Conservation (phyloP, 176 grass and related monocot species). For the Pontederia paniculata region DNA sequence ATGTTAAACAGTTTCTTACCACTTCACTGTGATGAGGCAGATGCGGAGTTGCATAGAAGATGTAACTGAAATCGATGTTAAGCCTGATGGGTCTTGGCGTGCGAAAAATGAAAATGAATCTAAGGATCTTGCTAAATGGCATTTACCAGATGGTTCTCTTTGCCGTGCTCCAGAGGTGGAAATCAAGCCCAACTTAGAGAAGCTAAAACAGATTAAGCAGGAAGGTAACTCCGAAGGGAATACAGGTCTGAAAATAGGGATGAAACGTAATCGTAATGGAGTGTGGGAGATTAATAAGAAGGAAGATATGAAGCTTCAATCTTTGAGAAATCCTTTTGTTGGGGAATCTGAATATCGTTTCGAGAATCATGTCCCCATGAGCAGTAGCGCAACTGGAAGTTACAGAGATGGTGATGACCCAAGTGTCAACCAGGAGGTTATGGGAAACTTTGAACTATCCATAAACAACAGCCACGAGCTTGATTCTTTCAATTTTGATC, state of each 20-base stretch:
- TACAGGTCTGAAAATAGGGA: slow-evolving; percentile 39
- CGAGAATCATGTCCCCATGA: slow-evolving; percentile 42
- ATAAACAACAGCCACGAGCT: slow-evolving; percentile 68
- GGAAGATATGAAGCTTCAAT: slow-evolving; percentile 35
- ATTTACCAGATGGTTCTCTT: slow-evolving; percentile 75
- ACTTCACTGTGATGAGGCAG: slow-evolving; percentile 38
- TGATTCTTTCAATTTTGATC: slow-evolving; percentile 52
- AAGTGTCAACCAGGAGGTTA: slow-evolving; percentile 78
- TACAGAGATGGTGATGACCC: slow-evolving; percentile 61
- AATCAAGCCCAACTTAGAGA: slow-evolving; percentile 12
- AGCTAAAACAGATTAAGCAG: slow-evolving; percentile 36
- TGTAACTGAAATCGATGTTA: slow-evolving; percentile 63
- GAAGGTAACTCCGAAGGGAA: slow-evolving; percentile 22
- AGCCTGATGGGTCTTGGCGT: slow-evolving; percentile 82
- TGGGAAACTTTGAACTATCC: slow-evolving; percentile 44
- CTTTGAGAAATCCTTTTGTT: slow-evolving; percentile 31
- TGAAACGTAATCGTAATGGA: slow-evolving; percentile 67
- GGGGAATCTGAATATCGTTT: slow-evolving; percentile 30
- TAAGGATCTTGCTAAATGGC: slow-evolving; percentile 64
- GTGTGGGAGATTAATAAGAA: slow-evolving; percentile 59
- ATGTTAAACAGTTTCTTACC: slow-evolving; percentile 18
- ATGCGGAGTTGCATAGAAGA: slow-evolving; percentile 54
- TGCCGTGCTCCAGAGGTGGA: slow-evolving; percentile 22
- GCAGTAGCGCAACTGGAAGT: slow-evolving; percentile 50
- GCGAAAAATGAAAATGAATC: slow-evolving; percentile 40